These are phyloP conservation scores for Sphaerostilbella broomeana DNA, from an alignment of 2,329 filamentous ascomycete species.

Conservation along the genomic window DNA sequence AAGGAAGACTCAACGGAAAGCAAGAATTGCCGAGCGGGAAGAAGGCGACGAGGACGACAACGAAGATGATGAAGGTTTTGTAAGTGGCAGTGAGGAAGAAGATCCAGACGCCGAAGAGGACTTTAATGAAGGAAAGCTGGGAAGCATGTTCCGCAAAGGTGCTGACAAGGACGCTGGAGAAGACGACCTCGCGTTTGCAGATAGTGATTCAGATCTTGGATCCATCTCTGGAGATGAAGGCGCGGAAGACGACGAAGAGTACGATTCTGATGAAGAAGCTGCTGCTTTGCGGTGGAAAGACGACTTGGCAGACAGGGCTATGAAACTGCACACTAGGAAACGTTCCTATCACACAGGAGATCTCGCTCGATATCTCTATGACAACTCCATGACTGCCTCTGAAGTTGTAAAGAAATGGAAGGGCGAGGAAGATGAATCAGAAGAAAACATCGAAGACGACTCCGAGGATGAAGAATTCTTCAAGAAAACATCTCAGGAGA, in stretches of 20 bases:
- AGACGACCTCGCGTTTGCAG: slow-evolving; percentile 81
- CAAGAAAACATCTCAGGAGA: slow-evolving; percentile 55
- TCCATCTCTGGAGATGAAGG: slow-evolving; percentile 61
- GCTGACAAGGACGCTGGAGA: slow-evolving; percentile 47
- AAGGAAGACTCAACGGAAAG: slow-evolving; percentile 51
- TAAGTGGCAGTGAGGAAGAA: slow-evolving; percentile 46
- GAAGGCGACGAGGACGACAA: slow-evolving; percentile 52
- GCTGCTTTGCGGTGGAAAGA: slow-evolving; percentile 79
- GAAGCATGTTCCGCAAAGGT: slow-evolving; percentile 52
- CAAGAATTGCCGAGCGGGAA: slow-evolving; percentile 54
- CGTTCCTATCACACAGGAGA: slow-evolving; percentile 73
- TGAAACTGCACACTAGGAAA: slow-evolving; percentile 61
- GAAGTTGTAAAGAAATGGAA: slow-evolving; percentile 77
- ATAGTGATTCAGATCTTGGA: slow-evolving; percentile 93
- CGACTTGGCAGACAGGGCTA: slow-evolving; percentile 71
- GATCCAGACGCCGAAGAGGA: slow-evolving; percentile 49
- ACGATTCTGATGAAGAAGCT: slow-evolving; percentile 59
- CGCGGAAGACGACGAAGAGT: slow-evolving; percentile 44
- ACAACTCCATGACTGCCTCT: slow-evolving; percentile 65
- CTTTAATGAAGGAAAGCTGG: slow-evolving; percentile 53
- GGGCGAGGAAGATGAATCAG: slow-evolving; percentile 53
- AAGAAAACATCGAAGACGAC: slow-evolving; percentile 50
- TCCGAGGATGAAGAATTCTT: slow-evolving; percentile 59
- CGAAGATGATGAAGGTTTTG: slow-evolving; percentile 50
- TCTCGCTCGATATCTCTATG: slow-evolving; percentile 82